Conservation (phyloP, 129 eudicot species). For the Logfia minima region DNA sequence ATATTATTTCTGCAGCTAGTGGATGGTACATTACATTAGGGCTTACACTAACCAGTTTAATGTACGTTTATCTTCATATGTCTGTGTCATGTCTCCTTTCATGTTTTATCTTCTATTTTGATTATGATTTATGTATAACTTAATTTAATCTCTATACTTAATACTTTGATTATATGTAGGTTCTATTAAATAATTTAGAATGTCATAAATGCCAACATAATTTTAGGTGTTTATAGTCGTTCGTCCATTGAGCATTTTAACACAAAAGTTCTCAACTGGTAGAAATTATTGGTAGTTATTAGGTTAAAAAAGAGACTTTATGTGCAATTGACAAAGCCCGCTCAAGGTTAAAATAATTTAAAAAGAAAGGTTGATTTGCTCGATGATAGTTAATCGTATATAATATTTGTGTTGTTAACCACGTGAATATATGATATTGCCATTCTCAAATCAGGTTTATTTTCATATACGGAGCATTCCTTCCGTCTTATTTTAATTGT, state of each 20-base stretch:
- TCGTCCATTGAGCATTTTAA: neutral
- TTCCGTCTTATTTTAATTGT: too few species aligned
- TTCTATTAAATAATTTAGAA: neutral
- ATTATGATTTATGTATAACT: neutral
- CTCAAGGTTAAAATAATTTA: too few species aligned
- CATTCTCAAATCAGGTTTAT: neutral
- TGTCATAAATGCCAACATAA: neutral
- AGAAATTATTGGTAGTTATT: neutral
- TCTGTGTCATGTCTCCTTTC: neutral
- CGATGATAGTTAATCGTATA: too few species aligned
- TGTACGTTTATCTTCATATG: neutral
- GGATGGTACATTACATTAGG: neutral
- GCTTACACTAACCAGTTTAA: neutral
- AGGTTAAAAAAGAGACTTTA: neutral
- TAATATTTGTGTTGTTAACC: too few species aligned
- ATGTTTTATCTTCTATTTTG: neutral
- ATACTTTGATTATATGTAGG: too few species aligned
- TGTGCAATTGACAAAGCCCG: neutral
- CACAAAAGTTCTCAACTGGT: neutral
- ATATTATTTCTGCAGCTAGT: neutral
- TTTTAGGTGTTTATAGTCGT: neutral
- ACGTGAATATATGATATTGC: neutral
- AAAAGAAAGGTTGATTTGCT: too few species aligned
- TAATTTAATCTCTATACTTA: neutral
- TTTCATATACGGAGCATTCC: neutral